These are phyloP conservation scores for Plantago lanceolata DNA, from an alignment of 305 asterid genomes.

Conservation along the genomic window DNA sequence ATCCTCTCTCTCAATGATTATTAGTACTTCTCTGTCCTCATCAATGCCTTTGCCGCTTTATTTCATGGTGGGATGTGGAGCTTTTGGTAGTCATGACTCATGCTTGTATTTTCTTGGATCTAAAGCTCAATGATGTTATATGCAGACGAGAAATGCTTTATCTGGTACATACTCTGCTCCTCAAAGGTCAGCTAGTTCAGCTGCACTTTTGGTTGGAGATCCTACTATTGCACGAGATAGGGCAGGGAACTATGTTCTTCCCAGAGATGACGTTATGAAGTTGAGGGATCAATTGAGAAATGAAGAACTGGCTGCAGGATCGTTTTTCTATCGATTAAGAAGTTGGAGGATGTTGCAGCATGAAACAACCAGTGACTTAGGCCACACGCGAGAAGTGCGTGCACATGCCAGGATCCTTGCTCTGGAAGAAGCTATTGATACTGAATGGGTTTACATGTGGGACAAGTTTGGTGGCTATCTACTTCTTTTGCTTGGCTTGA, in stretches of 20 bases:
- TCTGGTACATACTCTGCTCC: constrained; percentile 99
- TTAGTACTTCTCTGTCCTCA: constrained; percentile 5
- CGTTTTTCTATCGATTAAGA: constrained; percentile 59
- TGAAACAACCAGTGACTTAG: constrained; percentile 74
- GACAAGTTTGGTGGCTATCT: constrained; percentile 98
- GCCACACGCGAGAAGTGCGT: constrained; percentile 94
- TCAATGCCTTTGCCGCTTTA: neutral
- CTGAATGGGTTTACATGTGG: constrained; percentile 99
- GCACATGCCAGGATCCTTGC: constrained; percentile 98
- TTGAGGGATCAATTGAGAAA: constrained; percentile 94
- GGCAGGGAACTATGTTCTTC: constrained; percentile 97
- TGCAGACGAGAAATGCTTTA: constrained; percentile 93
- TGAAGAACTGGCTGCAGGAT: constrained; percentile 93
- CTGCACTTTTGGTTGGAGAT: constrained; percentile 98
- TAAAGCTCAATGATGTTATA: constrained; percentile 19
- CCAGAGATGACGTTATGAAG: constrained; percentile 97
- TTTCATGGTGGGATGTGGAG: constrained; percentile 11
- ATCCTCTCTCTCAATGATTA: neutral
- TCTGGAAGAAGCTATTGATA: constrained; percentile 97
- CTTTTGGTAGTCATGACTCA: constrained; percentile 15
- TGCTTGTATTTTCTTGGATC: constrained; percentile 23
- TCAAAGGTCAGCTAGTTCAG: constrained; percentile 98
- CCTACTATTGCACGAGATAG: constrained; percentile 87
- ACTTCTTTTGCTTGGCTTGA: constrained; percentile 95
- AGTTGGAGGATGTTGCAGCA: constrained; percentile 55